These are phyloP conservation scores for Stagonosporopsis rhizophila DNA, from an alignment of 2,329 filamentous ascomycete genomes.

Conservation along the genomic window DNA sequence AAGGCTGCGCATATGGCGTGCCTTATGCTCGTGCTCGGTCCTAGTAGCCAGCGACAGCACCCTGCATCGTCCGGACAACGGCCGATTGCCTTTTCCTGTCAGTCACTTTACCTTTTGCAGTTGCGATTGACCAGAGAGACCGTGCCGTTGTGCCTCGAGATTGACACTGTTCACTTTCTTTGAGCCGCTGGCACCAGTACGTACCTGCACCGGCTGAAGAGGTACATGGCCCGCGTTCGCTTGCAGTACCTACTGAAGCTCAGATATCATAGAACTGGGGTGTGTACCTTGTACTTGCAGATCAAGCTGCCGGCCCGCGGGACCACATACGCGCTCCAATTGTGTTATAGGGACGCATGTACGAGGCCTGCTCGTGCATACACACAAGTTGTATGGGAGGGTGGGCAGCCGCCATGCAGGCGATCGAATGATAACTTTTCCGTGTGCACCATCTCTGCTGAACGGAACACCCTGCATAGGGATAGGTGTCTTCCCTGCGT, in stretches of 20 bases:
- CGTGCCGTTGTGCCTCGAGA: constrained; percentile 32
- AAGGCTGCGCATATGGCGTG: constrained; percentile 23
- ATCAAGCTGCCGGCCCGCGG: constrained; percentile 46
- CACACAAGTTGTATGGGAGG: constrained; percentile 25
- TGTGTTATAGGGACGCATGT: constrained; percentile 21
- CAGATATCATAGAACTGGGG: constrained; percentile 36
- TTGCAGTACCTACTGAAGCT: constrained; percentile 40
- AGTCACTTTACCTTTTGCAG: constrained; percentile 39
- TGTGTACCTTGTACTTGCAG: constrained; percentile 47
- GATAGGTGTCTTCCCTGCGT: constrained; percentile 9
- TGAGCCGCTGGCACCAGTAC: constrained; percentile 31
- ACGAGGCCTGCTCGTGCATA: constrained; percentile 40
- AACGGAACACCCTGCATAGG: constrained; percentile 33
- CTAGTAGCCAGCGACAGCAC: constrained; percentile 23
- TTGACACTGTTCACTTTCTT: constrained; percentile 40
- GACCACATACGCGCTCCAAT: constrained; percentile 44
- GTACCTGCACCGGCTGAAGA: constrained; percentile 49
- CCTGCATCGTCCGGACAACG: constrained; percentile 25
- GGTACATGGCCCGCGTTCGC: constrained; percentile 41
- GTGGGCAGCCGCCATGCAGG: constrained; percentile 40
- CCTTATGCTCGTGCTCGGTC: constrained; percentile 23
- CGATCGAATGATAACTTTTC: constrained; percentile 33
- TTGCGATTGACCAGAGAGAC: constrained; percentile 15
- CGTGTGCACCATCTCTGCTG: constrained; percentile 24
- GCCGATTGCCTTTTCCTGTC: constrained; percentile 25